phyloP scores from a whole-genome alignment of 352 stramenopile species.

The Phytophthora sansomeana region DNA sequence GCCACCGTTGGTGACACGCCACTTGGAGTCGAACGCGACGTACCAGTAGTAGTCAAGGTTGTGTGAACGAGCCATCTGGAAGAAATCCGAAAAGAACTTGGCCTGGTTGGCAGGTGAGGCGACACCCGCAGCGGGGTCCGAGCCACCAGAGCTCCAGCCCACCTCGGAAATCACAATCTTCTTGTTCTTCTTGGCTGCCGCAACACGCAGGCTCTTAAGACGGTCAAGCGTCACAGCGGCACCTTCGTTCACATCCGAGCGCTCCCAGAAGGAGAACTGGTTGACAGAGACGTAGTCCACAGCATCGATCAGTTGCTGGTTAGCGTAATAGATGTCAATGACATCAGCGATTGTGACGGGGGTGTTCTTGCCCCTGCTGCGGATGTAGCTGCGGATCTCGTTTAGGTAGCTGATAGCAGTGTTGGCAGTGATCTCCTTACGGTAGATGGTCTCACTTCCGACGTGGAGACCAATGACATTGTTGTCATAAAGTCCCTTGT shows the following conservation, averaged over 20 bases:
- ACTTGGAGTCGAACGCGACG: conserved; percentile 70
- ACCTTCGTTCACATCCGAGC: conserved; percentile 54
- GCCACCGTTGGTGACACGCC: conserved; percentile 53
- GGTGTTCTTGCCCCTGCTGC: conserved; percentile 46
- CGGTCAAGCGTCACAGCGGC: conserved; percentile 59
- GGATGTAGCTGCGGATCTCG: conserved; percentile 61
- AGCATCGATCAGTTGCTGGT: conserved; percentile 63
- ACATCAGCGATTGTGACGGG: conserved; percentile 77
- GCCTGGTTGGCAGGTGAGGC: conserved; percentile 63
- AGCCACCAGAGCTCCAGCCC: conserved; percentile 67
- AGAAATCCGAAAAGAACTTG: conserved; percentile 80
- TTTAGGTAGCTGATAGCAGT: conserved; percentile 69
- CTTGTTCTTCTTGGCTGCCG: conserved; percentile 60
- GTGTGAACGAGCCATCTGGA: conserved; percentile 57
- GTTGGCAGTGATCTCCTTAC: conserved; percentile 53
- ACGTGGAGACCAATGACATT: conserved; percentile 69
- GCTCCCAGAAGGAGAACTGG: conserved; percentile 86
- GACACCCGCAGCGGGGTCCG: conserved; percentile 34
- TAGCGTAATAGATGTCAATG: conserved; percentile 73
- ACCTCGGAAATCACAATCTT: conserved; percentile 68
- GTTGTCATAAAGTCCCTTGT: conserved; percentile 48
- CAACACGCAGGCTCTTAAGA: conserved; percentile 52
- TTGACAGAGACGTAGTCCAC: conserved; percentile 80
- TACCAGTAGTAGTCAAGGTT: conserved; percentile 83
- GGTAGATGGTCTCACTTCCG: conserved; percentile 78